Percentiles rank a stretch among this genome's conserved stretches.
Evolutionary conservation across 257 asterid genomes (phyloP).

Genomic region (Osmanthus fragrans): DNA sequence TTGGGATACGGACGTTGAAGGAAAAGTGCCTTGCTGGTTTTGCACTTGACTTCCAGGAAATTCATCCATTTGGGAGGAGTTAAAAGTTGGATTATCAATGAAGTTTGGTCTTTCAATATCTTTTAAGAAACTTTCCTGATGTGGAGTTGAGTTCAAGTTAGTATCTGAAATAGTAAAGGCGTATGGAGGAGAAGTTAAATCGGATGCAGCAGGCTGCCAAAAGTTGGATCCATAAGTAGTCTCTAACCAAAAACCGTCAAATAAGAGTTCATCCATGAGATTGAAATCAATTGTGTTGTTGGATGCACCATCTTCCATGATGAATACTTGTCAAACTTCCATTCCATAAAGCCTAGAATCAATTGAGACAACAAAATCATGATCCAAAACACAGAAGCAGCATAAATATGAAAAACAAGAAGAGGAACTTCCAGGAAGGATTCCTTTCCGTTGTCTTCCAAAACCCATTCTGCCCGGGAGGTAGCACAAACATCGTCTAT

Average conservation of each 20-base stretch:
- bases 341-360: constrained; percentile 21
- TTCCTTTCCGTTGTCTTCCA: constrained; percentile 50
- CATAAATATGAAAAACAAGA: constrained; percentile 45
- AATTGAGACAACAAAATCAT: constrained; percentile 26
- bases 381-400: constrained; percentile 47
- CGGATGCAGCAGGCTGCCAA: constrained; percentile 44
- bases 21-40: constrained; percentile 27
- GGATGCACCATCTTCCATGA: constrained; percentile 68
- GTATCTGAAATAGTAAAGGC: constrained; percentile 36
- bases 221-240: constrained; percentile 57
- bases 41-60: constrained; percentile 22
- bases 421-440: constrained; percentile 49
- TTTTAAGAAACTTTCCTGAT: constrained; percentile 33
- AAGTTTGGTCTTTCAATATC: constrained; percentile 29
- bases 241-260: constrained; percentile 85
- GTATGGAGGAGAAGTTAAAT: constrained; percentile 31
- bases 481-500: constrained; percentile 41
- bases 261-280: constrained; percentile 63
- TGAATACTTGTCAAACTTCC: constrained; percentile 31
- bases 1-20: constrained; percentile 33
- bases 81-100: constrained; percentile 25
- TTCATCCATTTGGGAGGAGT: constrained; percentile 37
- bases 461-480: constrained; percentile 38
- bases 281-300: constrained; percentile 44
- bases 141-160: constrained; percentile 20